Evolutionary conservation across 108 stramenopile genomes (phyloP), one percentile per base, ranked within the genome.

Genomic region (Cyclotella sp.): DNA sequence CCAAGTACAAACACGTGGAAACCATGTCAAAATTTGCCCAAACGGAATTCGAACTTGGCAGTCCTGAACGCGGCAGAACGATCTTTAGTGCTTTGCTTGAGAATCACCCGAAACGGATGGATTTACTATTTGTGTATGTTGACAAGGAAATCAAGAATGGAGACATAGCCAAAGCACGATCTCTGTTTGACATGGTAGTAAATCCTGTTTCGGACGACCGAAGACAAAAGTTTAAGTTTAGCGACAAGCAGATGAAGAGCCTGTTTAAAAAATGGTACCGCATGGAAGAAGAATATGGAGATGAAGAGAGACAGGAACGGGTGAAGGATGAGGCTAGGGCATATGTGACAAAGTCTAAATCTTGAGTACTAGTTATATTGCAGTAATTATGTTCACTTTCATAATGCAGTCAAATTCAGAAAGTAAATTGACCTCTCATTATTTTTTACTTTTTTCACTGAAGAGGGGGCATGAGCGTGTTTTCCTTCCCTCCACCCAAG

Each of bases 251-350:
- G 75, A 97, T 98, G 94, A 98, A 98, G 84, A 92, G 86, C 54
- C 77, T 98, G 19, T 98, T 98, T 86, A 97, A 97, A 84, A 98
- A 98, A 66, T 98, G 96, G 93, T 94, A 92, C 65, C 80, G 87
- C 21, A 84, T 98, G 42, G 98, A 98, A 84, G 91, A 97, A 65
- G 85, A 87, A 26, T 89, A 96, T 71, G 98, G 98, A 0, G 84
- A 90, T 45, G 91, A 84, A 47, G 87, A 86, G 3, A 85, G 72
- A 9, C 86, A 82, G 59, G 90, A 97, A 57, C 72, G 73, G n/a
- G 98, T 98, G 51, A 97, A 97, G 86, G 88, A 85, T n/a, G 89
- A 93, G 68, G 98, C 98, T 3, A 81, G 90, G 67, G 87, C 85
- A 22, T 98, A 92, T 72, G 98, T 98, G 15, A 30, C 60, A 18